phyloP scores from a whole-genome alignment of 2,329 filamentous ascomycete genomes.

The Aspergillus unguis region DNA sequence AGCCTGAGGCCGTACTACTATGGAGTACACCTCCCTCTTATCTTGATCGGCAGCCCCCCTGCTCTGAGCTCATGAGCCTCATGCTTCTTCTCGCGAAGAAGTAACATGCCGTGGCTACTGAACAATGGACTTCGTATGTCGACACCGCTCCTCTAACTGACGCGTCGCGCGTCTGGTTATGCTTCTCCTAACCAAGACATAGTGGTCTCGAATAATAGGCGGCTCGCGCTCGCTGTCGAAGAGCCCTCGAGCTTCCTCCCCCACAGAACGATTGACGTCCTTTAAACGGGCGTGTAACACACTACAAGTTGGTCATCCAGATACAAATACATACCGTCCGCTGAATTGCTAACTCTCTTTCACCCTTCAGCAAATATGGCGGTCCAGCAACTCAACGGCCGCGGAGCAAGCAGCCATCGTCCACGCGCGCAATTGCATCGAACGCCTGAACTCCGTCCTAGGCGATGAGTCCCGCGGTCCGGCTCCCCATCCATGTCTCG shows the following conservation, averaged over 20 bases:
- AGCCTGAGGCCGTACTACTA: not conserved
- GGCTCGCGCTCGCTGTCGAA: slow-evolving; percentile 50
- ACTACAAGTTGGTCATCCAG: slow-evolving; percentile 48
- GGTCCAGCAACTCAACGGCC: slow-evolving; percentile 51
- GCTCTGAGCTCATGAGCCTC: not conserved
- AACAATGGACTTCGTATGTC: slow-evolving; percentile 47
- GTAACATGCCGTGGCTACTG: slow-evolving; percentile 31
- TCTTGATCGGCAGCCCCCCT: slow-evolving; percentile 9
- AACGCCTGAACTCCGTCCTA: slow-evolving; percentile 64
- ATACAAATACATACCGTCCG: not conserved
- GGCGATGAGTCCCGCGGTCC: slow-evolving; percentile 86
- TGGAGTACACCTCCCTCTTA: slow-evolving; percentile 4
- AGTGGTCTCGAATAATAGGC: slow-evolving; percentile 63
- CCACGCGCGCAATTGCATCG: slow-evolving; percentile 52
- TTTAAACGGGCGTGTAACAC: slow-evolving; percentile 62
- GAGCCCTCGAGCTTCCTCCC: slow-evolving; percentile 51
- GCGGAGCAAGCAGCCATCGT: slow-evolving; percentile 51
- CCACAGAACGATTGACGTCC: slow-evolving; percentile 58
- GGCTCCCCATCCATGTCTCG: slow-evolving; percentile 85
- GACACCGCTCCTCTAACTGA: not conserved
- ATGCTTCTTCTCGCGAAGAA: slow-evolving; percentile 17
- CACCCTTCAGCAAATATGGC: slow-evolving; percentile 55
- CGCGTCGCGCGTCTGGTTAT: not conserved
- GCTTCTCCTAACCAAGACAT: slow-evolving; percentile 12
- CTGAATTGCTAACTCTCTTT: not conserved